These are phyloP conservation scores for Hypoxylon cercidicola DNA, from an alignment of 495 filamentous ascomycete genomes.

Conservation along the genomic window DNA sequence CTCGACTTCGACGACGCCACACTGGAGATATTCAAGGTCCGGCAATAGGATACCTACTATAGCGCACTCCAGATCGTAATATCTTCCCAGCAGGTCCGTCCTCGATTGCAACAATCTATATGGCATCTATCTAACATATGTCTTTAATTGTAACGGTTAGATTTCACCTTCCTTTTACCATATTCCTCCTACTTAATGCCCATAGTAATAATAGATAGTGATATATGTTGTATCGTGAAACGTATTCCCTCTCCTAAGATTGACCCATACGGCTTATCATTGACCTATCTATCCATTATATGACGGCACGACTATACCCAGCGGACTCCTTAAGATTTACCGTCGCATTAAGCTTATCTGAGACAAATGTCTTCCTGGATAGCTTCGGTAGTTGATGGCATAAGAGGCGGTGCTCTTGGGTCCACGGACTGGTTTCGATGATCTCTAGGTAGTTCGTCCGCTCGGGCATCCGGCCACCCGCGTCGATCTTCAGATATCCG, in stretches of 20 bases:
- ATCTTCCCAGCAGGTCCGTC: too few relatives aligned
- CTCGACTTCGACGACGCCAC: too few relatives aligned
- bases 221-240: too few relatives aligned
- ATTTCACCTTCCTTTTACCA: too few relatives aligned
- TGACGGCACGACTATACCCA: conserved; percentile 9
- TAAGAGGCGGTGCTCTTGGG: conserved; percentile 6
- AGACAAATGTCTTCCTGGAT: conserved; percentile 30
- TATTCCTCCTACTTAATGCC: too few relatives aligned
- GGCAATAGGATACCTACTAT: too few relatives aligned
- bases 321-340: background rate
- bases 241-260: background rate
- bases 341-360: conserved; percentile 37
- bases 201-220: too few relatives aligned
- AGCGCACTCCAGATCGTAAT: too few relatives aligned
- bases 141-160: too few relatives aligned
- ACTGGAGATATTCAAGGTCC: too few relatives aligned
- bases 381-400: conserved; percentile 24
- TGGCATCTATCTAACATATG: too few relatives aligned
- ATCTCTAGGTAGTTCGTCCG: conserved; percentile 28
- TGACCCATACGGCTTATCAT: background rate
- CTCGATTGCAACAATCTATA: too few relatives aligned
- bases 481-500: conserved; percentile 24
- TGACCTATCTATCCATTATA: conserved; percentile 3
- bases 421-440: conserved; percentile 10
- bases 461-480: conserved; percentile 18